phyloP scores from a whole-genome alignment of 179 eudicot species.

The Monotropa hypopitys region DNA sequence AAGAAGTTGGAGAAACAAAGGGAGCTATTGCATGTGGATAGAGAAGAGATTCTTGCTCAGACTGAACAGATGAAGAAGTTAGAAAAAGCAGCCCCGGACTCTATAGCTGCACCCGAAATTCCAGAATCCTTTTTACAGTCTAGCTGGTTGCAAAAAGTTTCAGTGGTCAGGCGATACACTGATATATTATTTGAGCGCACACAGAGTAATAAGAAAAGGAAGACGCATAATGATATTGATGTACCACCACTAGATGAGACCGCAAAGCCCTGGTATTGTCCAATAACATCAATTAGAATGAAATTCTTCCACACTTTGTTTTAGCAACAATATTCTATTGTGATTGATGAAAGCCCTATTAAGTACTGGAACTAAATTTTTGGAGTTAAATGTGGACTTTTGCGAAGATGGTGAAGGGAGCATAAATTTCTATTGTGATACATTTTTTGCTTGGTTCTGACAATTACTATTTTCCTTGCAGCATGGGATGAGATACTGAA shows the following conservation, averaged over 20 bases:
- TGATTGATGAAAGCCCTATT: no score
- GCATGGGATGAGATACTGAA: no score
- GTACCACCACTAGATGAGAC: slow-evolving; percentile 15
- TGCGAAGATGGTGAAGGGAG: no score
- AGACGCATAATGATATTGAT: slow-evolving; percentile 27
- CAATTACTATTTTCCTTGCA: no score
- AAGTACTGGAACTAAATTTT: no score
- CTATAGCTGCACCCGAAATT: slow-evolving; percentile 22
- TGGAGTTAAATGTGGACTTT: no score
- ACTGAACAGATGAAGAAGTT: slow-evolving; percentile 59
- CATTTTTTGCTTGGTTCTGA: no score
- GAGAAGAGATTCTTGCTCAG: slow-evolving; percentile 53
- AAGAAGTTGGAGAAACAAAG: slow-evolving; percentile 80
- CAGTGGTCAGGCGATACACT: slow-evolving; percentile 55
- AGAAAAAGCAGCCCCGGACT: slow-evolving; percentile 47
- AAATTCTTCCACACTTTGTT: no score
- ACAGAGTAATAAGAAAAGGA: slow-evolving; percentile 46
- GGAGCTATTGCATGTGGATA: slow-evolving; percentile 70
- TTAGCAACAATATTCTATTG: no score
- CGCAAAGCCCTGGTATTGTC: slow-evolving; percentile 24
- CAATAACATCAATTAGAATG: no score
- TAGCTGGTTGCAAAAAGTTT: slow-evolving; percentile 12
- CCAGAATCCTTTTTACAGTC: slow-evolving; percentile 21
- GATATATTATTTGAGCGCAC: slow-evolving; percentile 33
- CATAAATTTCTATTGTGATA: no score